Evolutionary conservation across 179 eudicot genomes (phyloP).

Genomic region (Sideroxylon spinosum): DNA sequence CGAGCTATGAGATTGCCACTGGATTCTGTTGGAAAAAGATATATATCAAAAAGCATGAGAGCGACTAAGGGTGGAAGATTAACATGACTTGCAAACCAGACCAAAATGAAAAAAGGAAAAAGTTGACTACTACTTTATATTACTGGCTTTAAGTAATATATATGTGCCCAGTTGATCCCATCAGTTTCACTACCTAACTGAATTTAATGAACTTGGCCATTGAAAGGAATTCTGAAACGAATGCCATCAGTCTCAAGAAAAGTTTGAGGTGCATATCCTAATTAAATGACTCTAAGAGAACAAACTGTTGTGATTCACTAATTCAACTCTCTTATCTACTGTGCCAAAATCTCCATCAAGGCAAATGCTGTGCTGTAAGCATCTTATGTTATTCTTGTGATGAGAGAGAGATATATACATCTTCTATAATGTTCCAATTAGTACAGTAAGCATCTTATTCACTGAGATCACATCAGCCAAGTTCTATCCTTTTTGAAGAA

Average conservation of each 20-base stretch:
- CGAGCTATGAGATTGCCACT: background rate
- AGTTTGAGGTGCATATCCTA: no score
- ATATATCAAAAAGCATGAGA: slow-evolving; percentile 2
- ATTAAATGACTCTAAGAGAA: background rate
- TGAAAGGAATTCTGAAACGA: background rate
- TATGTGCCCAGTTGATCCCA: background rate
- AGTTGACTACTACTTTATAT: background rate
- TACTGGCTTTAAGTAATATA: background rate
- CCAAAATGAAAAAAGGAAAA: background rate
- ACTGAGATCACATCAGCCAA: background rate
- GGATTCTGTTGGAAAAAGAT: background rate
- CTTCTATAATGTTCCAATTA: background rate
- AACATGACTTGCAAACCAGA: background rate
- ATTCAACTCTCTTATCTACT: no score
- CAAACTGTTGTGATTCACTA: background rate
- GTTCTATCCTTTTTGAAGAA: background rate
- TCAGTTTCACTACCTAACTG: slow-evolving; percentile 4
- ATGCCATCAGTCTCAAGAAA: no score
- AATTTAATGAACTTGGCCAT: background rate
- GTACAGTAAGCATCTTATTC: slow-evolving; percentile 1
- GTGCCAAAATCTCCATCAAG: no score
- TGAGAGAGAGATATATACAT: no score
- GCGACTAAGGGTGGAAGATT: slow-evolving; percentile 8
- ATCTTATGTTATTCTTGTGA: background rate
- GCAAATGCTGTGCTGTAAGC: background rate